Evolutionary conservation across 169 alveolate species (phyloP).

Genomic region (Eimeria maxima): DNA sequence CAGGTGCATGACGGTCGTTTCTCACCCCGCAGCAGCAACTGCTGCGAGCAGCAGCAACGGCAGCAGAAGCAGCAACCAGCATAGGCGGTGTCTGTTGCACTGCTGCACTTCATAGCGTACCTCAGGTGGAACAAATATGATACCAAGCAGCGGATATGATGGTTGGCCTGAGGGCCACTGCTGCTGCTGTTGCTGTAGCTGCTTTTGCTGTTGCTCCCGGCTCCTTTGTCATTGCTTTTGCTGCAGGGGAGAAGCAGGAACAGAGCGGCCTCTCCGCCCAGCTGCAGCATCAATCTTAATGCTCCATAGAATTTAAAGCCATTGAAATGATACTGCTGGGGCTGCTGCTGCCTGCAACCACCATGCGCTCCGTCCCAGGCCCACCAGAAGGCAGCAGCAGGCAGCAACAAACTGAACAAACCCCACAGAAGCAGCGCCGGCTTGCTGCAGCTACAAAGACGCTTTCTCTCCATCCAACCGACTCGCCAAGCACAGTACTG

Average conservation of each 20-base stretch:
- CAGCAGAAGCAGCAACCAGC: background rate
- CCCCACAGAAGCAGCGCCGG: slow-evolving; percentile 70
- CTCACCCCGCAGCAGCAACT: background rate
- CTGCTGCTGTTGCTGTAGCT: slow-evolving; percentile 15
- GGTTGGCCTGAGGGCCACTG: background rate
- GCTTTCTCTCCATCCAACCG: slow-evolving; percentile 52
- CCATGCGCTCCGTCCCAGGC: background rate
- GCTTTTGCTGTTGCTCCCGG: background rate
- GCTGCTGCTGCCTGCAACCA: slow-evolving; percentile 46
- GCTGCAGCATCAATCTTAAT: slow-evolving; percentile 2
- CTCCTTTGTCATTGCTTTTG: background rate
- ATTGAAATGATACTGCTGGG: background rate
- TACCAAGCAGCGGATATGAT: background rate
- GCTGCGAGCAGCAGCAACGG: slow-evolving; percentile 1
- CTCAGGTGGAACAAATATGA: slow-evolving; percentile 44
- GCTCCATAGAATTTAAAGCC: slow-evolving; percentile 32
- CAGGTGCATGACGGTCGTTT: background rate
- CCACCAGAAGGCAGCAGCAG: slow-evolving; percentile 70
- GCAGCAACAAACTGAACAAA: slow-evolving; percentile 41
- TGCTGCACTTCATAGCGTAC: background rate
- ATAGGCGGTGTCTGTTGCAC: background rate
- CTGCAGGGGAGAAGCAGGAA: slow-evolving; percentile 20
- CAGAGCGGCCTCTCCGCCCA: slow-evolving; percentile 37
- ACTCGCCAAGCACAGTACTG: slow-evolving; percentile 51
- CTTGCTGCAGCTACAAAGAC: slow-evolving; percentile 42